Base-by-base conservation (phyloP, 2,329 filamentous ascomycete species). In the Monilinia polystroma region DNA sequence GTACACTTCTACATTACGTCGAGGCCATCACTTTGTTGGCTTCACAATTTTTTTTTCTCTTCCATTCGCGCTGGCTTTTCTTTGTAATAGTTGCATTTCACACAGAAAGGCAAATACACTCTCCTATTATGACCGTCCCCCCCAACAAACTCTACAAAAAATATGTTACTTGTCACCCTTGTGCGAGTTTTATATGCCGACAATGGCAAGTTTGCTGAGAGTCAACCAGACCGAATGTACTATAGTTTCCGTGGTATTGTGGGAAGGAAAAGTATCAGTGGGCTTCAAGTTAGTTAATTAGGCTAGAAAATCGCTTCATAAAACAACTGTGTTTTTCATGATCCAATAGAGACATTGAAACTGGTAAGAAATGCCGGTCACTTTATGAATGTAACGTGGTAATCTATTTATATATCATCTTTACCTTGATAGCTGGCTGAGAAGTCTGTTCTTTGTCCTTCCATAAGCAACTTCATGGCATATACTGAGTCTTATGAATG, bases 191-290 rank as follows among this genome's bases (percentile, higher is more conserved):
- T 23, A 62, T 45, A 59, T 38, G n/a, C 45, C 23, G 32, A 51
- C 16, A 32, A 62, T 62, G 45, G 58, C 58, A 62, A 62, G 58
- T 62, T 62, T 51, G 32, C 58, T 62, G 58, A 38, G 29, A 38
- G 58, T 38, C 29, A 26, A 35, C 20, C 32, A 62, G 32, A 62
- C 32, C 38, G 45, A 62, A 62, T 51, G 58, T 62, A 62, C 23
- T 26, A 51, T 62, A 41, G 45, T 62, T 51, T 62, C 32, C 47
- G 58, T 62, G 45, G 45, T 47, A 6, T 38, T 62, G 47, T 51
- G 58, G 45, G 47, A 38, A 8, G 45, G 32, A 26, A 38, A 38
- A 38, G 8, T 35, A 20, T 35, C 20, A 38, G 45, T 38, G 35
- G n/a, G 58, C 45, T 51, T 51, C 29, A 41, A 51, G 5, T 62